Percentiles rank a stretch among this genome's conserved stretches.
Conservation (phyloP, 768 basidiomycete genomes). For the Nidula microcarpa region DNA sequence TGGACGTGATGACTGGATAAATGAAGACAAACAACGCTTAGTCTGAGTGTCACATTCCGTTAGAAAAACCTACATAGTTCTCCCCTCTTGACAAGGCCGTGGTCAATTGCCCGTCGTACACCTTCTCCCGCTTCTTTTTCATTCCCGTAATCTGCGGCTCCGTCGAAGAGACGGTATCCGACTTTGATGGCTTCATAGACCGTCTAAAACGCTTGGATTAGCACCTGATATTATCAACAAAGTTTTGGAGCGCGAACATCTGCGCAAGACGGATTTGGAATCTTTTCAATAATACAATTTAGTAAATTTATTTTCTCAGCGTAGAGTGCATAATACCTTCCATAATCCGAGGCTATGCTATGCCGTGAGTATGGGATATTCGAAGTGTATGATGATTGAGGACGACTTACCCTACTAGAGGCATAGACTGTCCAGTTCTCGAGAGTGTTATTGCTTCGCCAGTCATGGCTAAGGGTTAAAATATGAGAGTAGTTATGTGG, state of each 20-base stretch:
- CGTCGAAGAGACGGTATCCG: slow-evolving; percentile 85
- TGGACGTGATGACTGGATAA: slow-evolving; percentile 73
- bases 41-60: background rate
- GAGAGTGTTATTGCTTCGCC: too few species aligned
- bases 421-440: slow-evolving; percentile 6
- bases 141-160: slow-evolving; percentile 86
- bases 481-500: too few species aligned
- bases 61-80: slow-evolving; percentile 64
- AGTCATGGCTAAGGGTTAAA: too few species aligned
- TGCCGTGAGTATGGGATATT: slow-evolving; percentile 3
- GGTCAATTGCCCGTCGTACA: slow-evolving; percentile 69
- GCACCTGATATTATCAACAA: background rate
- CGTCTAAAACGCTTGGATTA: slow-evolving; percentile 35
- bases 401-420: slow-evolving; percentile 21
- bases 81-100: slow-evolving; percentile 83
- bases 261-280: slow-evolving; percentile 57
- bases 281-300: slow-evolving; percentile 24
- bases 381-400: slow-evolving; percentile 10
- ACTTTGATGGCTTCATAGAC: slow-evolving; percentile 85
- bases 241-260: slow-evolving; percentile 34
- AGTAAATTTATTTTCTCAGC: slow-evolving; percentile 6
- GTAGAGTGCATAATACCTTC: slow-evolving; percentile 17
- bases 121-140: slow-evolving; percentile 85
- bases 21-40: background rate
- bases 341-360: slow-evolving; percentile 24